Conservation (phyloP, 129 eudicot genomes). For the Arctium minus region DNA sequence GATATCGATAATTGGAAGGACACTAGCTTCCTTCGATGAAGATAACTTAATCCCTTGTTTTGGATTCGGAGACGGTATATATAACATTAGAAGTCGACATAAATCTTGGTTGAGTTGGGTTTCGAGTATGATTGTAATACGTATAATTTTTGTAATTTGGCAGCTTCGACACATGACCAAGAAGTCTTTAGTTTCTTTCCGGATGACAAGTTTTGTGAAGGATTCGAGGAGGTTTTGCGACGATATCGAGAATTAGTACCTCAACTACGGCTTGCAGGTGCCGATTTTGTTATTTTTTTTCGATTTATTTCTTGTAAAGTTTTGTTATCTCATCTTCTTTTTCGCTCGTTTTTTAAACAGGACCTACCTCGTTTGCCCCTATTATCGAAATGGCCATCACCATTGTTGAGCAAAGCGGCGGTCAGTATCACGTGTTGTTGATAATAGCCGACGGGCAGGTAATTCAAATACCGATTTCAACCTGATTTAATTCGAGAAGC, state of each 20-base stretch:
- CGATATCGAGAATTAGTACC: conserved; percentile 87
- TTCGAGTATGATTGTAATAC: not conserved
- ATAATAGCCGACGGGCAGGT: conserved; percentile 99
- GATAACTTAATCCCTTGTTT: conserved; percentile 92
- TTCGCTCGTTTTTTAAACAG: conserved; percentile 27
- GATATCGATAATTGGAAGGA: conserved; percentile 90
- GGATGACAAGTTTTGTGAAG: conserved; percentile 78
- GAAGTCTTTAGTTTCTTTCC: conserved; percentile 89
- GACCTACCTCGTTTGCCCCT: conserved; percentile 97
- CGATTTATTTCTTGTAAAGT: not conserved
- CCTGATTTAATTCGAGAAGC: not conserved
- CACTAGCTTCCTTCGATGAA: conserved; percentile 82
- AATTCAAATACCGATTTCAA: not conserved
- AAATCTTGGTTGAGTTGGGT: not conserved
- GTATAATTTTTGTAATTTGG: conserved; percentile 5
- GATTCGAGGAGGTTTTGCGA: conserved; percentile 85
- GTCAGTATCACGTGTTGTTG: conserved; percentile 91
- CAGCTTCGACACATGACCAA: conserved; percentile 98
- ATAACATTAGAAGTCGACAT: conserved; percentile 1
- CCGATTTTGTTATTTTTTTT: not conserved
- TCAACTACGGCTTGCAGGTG: conserved; percentile 91
- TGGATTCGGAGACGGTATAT: conserved; percentile 98
- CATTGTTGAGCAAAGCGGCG: conserved; percentile 95
- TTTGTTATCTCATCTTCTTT: not conserved
- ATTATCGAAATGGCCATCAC: conserved; percentile 88